Evolutionary conservation across 2,329 filamentous ascomycete genomes (phyloP).

Genomic region (Xylaria polymorpha): DNA sequence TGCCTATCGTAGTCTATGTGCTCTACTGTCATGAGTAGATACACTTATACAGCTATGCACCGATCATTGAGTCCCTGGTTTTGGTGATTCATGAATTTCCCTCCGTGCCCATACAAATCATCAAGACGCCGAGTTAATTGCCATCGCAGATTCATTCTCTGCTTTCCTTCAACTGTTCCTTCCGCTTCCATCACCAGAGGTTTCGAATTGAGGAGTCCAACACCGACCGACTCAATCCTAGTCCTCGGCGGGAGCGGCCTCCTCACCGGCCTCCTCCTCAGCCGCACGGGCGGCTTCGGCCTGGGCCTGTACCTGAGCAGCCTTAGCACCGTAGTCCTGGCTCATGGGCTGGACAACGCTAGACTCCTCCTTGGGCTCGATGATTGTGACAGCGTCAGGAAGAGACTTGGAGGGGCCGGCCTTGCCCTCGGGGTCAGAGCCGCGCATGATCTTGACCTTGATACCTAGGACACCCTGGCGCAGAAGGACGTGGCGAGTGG

Average conservation of each 20-base stretch:
- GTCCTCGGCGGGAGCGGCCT: slow-evolving; percentile 60
- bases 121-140: slow-evolving; percentile 48
- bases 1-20: slow-evolving; percentile 40
- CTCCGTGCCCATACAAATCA: slow-evolving; percentile 43
- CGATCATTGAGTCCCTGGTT: slow-evolving; percentile 37
- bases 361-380: slow-evolving; percentile 99
- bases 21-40: slow-evolving; percentile 25
- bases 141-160: slow-evolving; percentile 38
- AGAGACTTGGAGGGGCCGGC: slow-evolving; percentile 96
- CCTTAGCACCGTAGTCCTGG: slow-evolving; percentile 99
- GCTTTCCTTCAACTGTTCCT: slow-evolving; percentile 32
- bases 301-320: slow-evolving; percentile 71
- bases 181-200: slow-evolving; percentile 28
- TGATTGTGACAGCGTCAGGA: slow-evolving; percentile 98
- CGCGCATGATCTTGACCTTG: slow-evolving; percentile 99
- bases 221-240: slow-evolving; percentile 56
- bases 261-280: slow-evolving; percentile 67
- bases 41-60: slow-evolving; percentile 39
- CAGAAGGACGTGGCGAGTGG: slow-evolving; percentile 99
- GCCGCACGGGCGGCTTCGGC: slow-evolving; percentile 68
- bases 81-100: slow-evolving; percentile 39
- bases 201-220: slow-evolving; percentile 49
- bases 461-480: slow-evolving; percentile 99
- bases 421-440: slow-evolving; percentile 99
- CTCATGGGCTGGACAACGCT: slow-evolving; percentile 93